Base-by-base conservation (phyloP, 2,329 filamentous ascomycete species). In the Plenodomus biglobosus region DNA sequence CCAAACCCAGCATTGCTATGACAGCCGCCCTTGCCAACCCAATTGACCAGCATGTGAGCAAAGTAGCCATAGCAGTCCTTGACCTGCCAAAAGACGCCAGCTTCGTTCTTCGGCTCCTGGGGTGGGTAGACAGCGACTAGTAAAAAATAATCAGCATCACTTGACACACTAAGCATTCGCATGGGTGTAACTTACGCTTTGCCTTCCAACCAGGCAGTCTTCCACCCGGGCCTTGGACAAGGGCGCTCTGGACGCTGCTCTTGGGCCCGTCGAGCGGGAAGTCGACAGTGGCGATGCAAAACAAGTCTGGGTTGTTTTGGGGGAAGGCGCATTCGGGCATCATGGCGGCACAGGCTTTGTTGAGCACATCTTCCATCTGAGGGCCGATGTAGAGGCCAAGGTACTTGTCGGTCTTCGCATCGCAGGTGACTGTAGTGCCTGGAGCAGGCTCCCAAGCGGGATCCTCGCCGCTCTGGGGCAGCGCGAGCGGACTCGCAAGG, bases 41-140 rank as follows among this genome's bases (percentile, higher is more conserved):
- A 22, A 34, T 63, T 57, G 35, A 53, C 37, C 0, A 69, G 44
- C 40, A 68, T 48, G 8, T 57, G 39, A 8, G 52, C 45, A 32
- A 69, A 64, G 42, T 68, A 69, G 1, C 63, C 64, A 38, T 65
- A 62, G 53, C 65, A 69, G 13, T 69, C 65, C 10, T 50, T 40
- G 16, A 48, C 50, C 3, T 49, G 53, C 61, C 64, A 66, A 40
- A 58, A 56, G 13, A 61, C 62, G 3, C 50, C 53, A 16, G 56
- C 44, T 10, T 54, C 53, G 19, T 38, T 38, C 17, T 44, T 42
- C 2, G 55, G 47, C 16, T 62, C 56, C 8, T 52, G 18, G 30
- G 55, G 48, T 38, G 64, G 65, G 15, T 47, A 61, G 0, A 69
- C 63, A 17, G 56, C 50, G 4, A 69, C 65, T 68, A 35, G 1